A percentile compares a stretch with the other conserved stretches of the same genome.
These are phyloP conservation scores for Metschnikowia anglica DNA, from an alignment of 805 yeast species.

Conservation along the genomic window DNA sequence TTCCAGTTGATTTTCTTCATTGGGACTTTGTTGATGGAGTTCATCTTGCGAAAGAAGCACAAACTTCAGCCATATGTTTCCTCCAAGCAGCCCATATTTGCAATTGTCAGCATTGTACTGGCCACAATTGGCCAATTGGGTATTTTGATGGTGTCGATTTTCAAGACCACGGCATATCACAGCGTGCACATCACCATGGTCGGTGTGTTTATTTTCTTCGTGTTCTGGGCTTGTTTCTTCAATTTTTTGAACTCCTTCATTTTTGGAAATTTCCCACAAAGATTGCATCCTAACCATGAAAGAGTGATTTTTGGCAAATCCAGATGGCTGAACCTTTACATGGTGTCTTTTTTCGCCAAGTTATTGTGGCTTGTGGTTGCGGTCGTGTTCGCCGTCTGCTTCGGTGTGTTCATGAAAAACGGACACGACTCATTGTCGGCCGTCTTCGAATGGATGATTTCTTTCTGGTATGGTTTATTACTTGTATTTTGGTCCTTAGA, in stretches of 20 bases:
- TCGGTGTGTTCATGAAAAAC: constrained; percentile 46
- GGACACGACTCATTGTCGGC: constrained; percentile 52
- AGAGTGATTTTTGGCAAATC: constrained; percentile 38
- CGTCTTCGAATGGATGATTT: constrained; percentile 78
- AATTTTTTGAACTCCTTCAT: constrained; percentile 39
- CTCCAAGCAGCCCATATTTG: constrained; percentile 41
- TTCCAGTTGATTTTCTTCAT: constrained; percentile 75
- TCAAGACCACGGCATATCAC: constrained; percentile 60
- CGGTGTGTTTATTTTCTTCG: constrained; percentile 64
- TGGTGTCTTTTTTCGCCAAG: constrained; percentile 54
- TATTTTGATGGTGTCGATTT: constrained; percentile 68
- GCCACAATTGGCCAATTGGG: constrained; percentile 69
- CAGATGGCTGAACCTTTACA: constrained; percentile 41
- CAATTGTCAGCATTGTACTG: constrained; percentile 42
- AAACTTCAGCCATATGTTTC: constrained; percentile 53
- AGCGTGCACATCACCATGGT: constrained; percentile 69
- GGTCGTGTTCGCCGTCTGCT: constrained; percentile 64
- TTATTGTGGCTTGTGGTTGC: constrained; percentile 66
- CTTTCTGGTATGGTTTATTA: constrained; percentile 80
- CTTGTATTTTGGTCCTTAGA: constrained; percentile 66
- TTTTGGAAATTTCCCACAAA: constrained; percentile 38
- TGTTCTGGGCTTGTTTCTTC: constrained; percentile 49
- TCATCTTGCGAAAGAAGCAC: constrained; percentile 56
- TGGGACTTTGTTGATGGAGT: constrained; percentile 62
- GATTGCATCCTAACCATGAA: constrained; percentile 41